A percentile compares a stretch with the other conserved stretches of the same genome.
Evolutionary conservation across 352 stramenopile species (phyloP).

Genomic region (Phytophthora lateralis): DNA sequence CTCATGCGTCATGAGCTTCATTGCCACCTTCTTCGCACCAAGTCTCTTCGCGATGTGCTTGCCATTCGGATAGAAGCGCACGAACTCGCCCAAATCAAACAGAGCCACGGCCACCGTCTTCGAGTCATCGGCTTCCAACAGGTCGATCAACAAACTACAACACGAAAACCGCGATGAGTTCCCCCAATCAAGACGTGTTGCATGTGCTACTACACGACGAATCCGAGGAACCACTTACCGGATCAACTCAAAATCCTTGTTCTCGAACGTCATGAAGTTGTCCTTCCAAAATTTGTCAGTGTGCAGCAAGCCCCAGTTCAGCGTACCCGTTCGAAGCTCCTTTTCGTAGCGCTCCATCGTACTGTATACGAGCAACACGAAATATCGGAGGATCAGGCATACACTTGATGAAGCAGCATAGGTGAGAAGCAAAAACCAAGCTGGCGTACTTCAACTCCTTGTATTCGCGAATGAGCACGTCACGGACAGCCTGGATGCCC

Average conservation of each 20-base stretch:
- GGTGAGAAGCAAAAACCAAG: neutral
- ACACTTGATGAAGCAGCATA: neutral
- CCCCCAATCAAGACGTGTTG: neutral
- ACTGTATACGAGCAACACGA: constrained; percentile 38
- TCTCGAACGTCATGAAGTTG: constrained; percentile 97
- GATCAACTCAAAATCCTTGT: constrained; percentile 95
- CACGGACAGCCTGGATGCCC: constrained; percentile 73
- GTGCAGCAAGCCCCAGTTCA: constrained; percentile 97
- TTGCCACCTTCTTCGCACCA: constrained; percentile 96
- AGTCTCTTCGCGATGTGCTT: constrained; percentile 95
- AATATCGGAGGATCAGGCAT: neutral
- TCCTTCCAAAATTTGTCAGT: constrained; percentile 99
- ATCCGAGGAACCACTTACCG: constrained; percentile 46
- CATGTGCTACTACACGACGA: neutral
- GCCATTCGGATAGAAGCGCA: constrained; percentile 97
- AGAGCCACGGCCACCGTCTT: constrained; percentile 95
- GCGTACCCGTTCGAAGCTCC: constrained; percentile 93
- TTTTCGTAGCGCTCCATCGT: constrained; percentile 97
- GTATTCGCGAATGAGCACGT: constrained; percentile 87
- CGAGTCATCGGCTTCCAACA: constrained; percentile 93
- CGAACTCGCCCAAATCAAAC: constrained; percentile 98
- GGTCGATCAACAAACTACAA: constrained; percentile 91
- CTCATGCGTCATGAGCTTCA: constrained; percentile 97
- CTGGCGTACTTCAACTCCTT: constrained; percentile 86
- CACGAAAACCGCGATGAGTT: neutral